Base-by-base conservation (phyloP, 495 filamentous ascomycete genomes). In the Cryomyces minteri region DNA sequence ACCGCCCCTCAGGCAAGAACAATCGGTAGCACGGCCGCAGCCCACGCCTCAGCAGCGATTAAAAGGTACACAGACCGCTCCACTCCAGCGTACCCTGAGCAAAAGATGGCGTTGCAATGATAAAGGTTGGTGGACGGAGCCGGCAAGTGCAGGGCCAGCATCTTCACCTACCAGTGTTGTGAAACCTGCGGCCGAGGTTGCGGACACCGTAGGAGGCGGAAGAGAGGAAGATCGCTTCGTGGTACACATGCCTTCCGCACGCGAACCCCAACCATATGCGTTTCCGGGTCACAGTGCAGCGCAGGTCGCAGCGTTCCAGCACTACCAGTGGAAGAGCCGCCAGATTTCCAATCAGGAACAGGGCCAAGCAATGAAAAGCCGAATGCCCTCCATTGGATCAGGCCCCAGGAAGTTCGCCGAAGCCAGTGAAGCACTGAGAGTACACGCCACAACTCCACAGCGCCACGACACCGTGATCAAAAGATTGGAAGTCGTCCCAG, bases 231-330 rank as follows among this genome's bases (percentile, higher is more conserved):
- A 52, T 39, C 25, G 29, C 10, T 52, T 54, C 34, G 42, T 54
- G 10, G 39, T 54, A 6, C 40, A 48, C 31, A 54, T 54, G 51
- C 51, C 51, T 5, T 54, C 49, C 2, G 51, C 48, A 12, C 5
- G 33, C 12, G 49, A 54, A 41, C 52, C 50, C 18, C 52, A 54
- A 44, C 52, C 52, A 36, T 52, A 46, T 34, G n/a, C 11, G 4
- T 50, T 48, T 38, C 52, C 50, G 5, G 49, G 52, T 5, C 41
- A 48, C 33, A 39, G 44, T 6, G 14, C 45, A 8, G 34, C n/a
- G 38, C 31, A 54, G 34, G 51, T 54, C 32, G 31, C 32, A 32
- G 49, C 49, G 8, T 46, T 48, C 3, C 43, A 54, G 49, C 29
- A 48, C 28, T 43, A 54, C 33, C 44, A 33, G 33, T 43, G 32